Evolutionary conservation across 495 filamentous ascomycete species (phyloP).

Genomic region (Aspergillus nidulans): DNA sequence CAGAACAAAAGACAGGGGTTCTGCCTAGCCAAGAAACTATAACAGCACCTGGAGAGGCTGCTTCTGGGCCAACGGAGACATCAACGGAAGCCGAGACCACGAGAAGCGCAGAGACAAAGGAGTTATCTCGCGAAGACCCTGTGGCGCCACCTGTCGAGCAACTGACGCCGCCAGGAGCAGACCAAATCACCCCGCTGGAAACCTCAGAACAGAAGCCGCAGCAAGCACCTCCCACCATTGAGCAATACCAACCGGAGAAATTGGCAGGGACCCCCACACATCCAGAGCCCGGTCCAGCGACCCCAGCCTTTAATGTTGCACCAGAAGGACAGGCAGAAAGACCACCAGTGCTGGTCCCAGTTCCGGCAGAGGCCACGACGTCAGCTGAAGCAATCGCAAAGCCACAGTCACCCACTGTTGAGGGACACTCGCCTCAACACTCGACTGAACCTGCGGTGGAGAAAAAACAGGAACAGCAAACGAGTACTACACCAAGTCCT

Average conservation of each 20-base stretch:
- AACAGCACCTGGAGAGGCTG: neutral
- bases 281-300: too few relatives aligned
- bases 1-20: constrained; percentile 2
- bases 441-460: neutral
- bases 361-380: neutral
- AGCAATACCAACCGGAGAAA: neutral
- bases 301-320: neutral
- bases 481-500: neutral
- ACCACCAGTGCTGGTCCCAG: constrained; percentile 2
- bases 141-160: constrained; percentile 3
- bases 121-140: neutral
- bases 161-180: constrained; percentile 4
- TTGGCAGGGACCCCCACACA: neutral
- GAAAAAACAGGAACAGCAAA: neutral
- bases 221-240: neutral
- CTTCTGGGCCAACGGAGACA: neutral
- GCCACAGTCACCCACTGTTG: neutral
- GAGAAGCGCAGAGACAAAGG: constrained; percentile 1
- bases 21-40: neutral
- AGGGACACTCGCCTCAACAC: neutral
- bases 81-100: neutral
- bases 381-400: neutral
- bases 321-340: neutral
- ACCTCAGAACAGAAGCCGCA: constrained; percentile 1
- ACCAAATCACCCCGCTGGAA: neutral